Percentiles rank a stretch among this genome's conserved stretches.
These are phyloP conservation scores for Helicostylum pulchrum DNA, from an alignment of 192 early-diverging fungal species.

Conservation along the genomic window DNA sequence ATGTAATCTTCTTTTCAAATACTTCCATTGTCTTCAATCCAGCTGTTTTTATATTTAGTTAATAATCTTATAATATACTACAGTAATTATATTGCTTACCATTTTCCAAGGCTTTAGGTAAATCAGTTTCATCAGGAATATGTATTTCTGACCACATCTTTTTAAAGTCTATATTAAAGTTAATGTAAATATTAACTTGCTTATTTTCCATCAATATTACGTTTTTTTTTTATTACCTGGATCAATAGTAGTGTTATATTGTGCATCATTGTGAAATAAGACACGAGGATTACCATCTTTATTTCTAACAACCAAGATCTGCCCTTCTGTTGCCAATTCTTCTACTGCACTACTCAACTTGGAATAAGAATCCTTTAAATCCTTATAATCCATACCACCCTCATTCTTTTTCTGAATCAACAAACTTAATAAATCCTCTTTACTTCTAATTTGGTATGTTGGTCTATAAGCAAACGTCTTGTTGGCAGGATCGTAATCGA, in stretches of 20 bases:
- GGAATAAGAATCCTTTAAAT: conserved; percentile 72
- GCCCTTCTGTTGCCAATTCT: conserved; percentile 51
- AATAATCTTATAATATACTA: background rate
- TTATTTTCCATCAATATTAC: background rate
- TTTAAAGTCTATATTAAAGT: conserved; percentile 60
- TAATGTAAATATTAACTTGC: conserved; percentile 20
- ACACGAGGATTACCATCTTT: conserved; percentile 64
- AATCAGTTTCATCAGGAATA: conserved; percentile 70
- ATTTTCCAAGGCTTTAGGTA: conserved; percentile 65
- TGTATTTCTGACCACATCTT: conserved; percentile 64
- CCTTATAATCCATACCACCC: conserved; percentile 71
- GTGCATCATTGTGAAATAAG: conserved; percentile 64
- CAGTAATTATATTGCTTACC: conserved; percentile 19
- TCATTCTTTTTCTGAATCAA: conserved; percentile 52
- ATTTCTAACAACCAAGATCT: conserved; percentile 60
- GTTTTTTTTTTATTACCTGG: conserved; percentile 28
- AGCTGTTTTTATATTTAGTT: conserved; percentile 33
- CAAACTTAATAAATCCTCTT: conserved; percentile 67
- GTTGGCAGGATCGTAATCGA: conserved; percentile 52
- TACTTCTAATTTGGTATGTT: conserved; percentile 64
- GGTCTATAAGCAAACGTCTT: conserved; percentile 74
- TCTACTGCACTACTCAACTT: conserved; percentile 52
- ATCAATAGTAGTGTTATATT: conserved; percentile 53
- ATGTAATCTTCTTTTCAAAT: conserved; percentile 57
- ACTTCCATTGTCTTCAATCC: conserved; percentile 73